Percentiles rank a stretch among this genome's conserved stretches.
phyloP scores from a whole-genome alignment of 805 yeast genomes.

The Zygoascus flipseniorum region DNA sequence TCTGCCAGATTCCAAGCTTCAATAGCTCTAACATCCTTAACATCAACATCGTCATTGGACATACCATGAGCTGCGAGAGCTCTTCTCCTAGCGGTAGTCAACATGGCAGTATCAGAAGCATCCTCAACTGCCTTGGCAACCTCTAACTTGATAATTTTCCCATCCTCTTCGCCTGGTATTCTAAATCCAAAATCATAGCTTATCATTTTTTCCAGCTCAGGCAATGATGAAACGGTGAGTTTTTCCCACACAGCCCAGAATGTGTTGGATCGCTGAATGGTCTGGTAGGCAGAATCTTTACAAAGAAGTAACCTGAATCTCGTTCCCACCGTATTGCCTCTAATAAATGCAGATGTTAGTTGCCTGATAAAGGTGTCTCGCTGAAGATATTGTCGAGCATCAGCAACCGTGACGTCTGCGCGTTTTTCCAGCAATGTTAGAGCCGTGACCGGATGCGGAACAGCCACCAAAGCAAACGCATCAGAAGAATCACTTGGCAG shows the following conservation, averaged over 20 bases:
- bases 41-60: background rate
- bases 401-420: slow-evolving; percentile 5
- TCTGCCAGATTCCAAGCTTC: slow-evolving; percentile 17
- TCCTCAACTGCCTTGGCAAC: slow-evolving; percentile 1
- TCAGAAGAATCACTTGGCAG: slow-evolving; percentile 5
- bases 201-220: slow-evolving; percentile 3
- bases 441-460: slow-evolving; percentile 15
- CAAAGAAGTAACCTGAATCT: slow-evolving; percentile 10
- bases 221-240: slow-evolving; percentile 1
- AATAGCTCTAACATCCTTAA: slow-evolving; percentile 3
- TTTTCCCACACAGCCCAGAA: slow-evolving; percentile 16
- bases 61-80: background rate
- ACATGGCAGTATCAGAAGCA: background rate
- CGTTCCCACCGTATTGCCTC: slow-evolving; percentile 8
- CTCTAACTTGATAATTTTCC: background rate
- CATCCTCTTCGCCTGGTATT: background rate
- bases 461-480: slow-evolving; percentile 10
- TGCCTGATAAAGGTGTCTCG: slow-evolving; percentile 7
- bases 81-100: background rate
- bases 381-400: slow-evolving; percentile 3
- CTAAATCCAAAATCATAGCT: slow-evolving; percentile 18
- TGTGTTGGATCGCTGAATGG: slow-evolving; percentile 6
- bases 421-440: slow-evolving; percentile 8
- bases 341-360: slow-evolving; percentile 11
- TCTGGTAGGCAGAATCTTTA: slow-evolving; percentile 15